A percentile compares a stretch with the other conserved stretches of the same genome.
These are phyloP conservation scores for Avena atlantica DNA, from an alignment of 176 grass and related monocot species.

Conservation along the genomic window DNA sequence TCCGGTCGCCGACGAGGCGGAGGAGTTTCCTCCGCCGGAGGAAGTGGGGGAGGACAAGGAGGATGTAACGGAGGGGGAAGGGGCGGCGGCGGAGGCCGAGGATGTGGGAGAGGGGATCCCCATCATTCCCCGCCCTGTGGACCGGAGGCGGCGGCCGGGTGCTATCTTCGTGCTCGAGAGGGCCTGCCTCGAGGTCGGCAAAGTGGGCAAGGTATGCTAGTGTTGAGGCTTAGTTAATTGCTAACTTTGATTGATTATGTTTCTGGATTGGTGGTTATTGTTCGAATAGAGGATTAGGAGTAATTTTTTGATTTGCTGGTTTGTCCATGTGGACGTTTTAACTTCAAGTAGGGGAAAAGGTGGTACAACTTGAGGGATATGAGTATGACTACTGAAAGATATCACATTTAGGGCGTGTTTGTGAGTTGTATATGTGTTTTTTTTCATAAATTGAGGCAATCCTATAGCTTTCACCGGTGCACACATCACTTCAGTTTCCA, in stretches of 20 bases:
- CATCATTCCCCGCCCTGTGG: conserved; percentile 52
- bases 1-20: conserved; percentile 32
- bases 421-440: not conserved
- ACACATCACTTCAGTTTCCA: not conserved
- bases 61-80: not conserved
- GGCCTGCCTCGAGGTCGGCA: conserved; percentile 91
- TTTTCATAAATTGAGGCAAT: not conserved
- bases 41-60: conserved; percentile 12
- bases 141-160: conserved; percentile 58
- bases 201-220: conserved; percentile 87
- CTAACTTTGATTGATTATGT: not conserved
- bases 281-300: not conserved
- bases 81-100: conserved; percentile 29
- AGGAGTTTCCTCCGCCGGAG: conserved; percentile 29
- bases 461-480: not conserved
- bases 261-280: not conserved
- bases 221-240: not conserved
- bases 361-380: not conserved
- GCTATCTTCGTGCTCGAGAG: conserved; percentile 88
- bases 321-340: conserved; percentile 3
- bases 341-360: not conserved
- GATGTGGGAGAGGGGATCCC: conserved; percentile 55
- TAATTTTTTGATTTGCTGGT: not conserved
- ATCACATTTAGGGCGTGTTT: not conserved
- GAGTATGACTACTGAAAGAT: not conserved